phyloP scores from a whole-genome alignment of 169 alveolate genomes.

The Eimeria maxima region DNA sequence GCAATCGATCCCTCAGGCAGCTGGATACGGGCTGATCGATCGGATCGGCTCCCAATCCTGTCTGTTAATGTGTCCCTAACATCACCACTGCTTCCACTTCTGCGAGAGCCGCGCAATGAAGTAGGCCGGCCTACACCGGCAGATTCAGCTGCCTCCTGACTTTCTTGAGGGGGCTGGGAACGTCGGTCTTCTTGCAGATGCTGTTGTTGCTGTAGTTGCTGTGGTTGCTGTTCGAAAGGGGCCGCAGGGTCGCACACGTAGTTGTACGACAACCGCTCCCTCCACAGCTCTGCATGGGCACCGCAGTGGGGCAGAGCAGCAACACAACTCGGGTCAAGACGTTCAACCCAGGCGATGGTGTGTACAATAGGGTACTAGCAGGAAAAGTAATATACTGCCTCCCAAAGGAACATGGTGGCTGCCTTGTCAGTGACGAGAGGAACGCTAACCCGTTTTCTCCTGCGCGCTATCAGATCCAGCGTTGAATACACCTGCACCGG shows the following conservation, averaged over 20 bases:
- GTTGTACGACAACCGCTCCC: slow-evolving; percentile 70
- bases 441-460: slow-evolving; percentile 60
- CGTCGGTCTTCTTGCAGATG: slow-evolving; percentile 1
- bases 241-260: slow-evolving; percentile 75
- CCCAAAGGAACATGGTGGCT: neutral
- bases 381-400: neutral
- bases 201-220: slow-evolving; percentile 30
- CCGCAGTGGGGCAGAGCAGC: neutral
- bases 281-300: slow-evolving; percentile 72
- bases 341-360: neutral
- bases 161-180: neutral
- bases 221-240: slow-evolving; percentile 65
- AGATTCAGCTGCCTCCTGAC: slow-evolving; percentile 6
- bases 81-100: neutral
- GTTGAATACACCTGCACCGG: slow-evolving; percentile 65
- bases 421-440: neutral
- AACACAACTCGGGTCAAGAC: neutral
- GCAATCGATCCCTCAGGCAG: slow-evolving; percentile 48
- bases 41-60: slow-evolving; percentile 10
- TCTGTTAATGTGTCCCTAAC: slow-evolving; percentile 1
- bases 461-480: slow-evolving; percentile 66
- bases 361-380: neutral
- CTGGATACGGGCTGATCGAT: slow-evolving; percentile 10
- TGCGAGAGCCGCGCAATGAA: slow-evolving; percentile 36
- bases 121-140: neutral